Evolutionary conservation across 2,329 filamentous ascomycete genomes (phyloP).

Genomic region (Didymella keratinophila): DNA sequence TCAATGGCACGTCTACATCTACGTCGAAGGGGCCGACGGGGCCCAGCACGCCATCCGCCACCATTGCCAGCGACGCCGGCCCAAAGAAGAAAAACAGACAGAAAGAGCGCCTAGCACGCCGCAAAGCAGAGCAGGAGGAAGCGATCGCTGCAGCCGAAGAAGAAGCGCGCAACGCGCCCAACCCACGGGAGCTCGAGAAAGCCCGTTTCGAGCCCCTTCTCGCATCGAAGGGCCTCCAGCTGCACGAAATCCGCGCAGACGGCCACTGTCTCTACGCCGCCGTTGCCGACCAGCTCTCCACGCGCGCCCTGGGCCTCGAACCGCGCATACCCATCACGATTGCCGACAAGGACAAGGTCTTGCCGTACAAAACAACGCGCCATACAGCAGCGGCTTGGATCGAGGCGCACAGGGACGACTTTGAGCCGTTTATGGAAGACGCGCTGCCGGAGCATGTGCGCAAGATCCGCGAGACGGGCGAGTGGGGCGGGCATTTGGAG

Average conservation of each 20-base stretch:
- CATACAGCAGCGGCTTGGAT: slow-evolving; percentile 81
- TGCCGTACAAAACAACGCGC: slow-evolving; percentile 71
- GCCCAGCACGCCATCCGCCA: no score
- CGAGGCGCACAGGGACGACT: slow-evolving; percentile 75
- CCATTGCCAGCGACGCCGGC: slow-evolving; percentile 16
- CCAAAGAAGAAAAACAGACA: slow-evolving; percentile 79
- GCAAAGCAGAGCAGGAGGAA: slow-evolving; percentile 83
- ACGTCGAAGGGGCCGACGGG: neutral
- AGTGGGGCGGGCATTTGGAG: slow-evolving; percentile 96
- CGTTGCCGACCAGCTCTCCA: slow-evolving; percentile 80
- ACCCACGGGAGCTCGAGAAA: slow-evolving; percentile 49
- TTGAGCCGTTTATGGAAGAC: slow-evolving; percentile 86
- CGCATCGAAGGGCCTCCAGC: slow-evolving; percentile 67
- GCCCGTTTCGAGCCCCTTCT: slow-evolving; percentile 74
- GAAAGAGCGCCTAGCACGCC: slow-evolving; percentile 87
- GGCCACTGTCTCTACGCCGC: slow-evolving; percentile 96
- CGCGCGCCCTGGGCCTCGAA: slow-evolving; percentile 46
- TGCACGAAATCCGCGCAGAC: slow-evolving; percentile 85
- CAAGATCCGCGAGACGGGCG: slow-evolving; percentile 84
- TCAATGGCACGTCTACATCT: slow-evolving; percentile 7
- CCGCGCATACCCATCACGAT: slow-evolving; percentile 47
- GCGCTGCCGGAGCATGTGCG: slow-evolving; percentile 74
- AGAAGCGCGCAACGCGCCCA: slow-evolving; percentile 68
- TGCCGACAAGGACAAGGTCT: slow-evolving; percentile 17
- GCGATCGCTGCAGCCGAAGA: slow-evolving; percentile 71